phyloP scores from a whole-genome alignment of 768 basidiomycete species.

The Rhodotorula taiwanensis region DNA sequence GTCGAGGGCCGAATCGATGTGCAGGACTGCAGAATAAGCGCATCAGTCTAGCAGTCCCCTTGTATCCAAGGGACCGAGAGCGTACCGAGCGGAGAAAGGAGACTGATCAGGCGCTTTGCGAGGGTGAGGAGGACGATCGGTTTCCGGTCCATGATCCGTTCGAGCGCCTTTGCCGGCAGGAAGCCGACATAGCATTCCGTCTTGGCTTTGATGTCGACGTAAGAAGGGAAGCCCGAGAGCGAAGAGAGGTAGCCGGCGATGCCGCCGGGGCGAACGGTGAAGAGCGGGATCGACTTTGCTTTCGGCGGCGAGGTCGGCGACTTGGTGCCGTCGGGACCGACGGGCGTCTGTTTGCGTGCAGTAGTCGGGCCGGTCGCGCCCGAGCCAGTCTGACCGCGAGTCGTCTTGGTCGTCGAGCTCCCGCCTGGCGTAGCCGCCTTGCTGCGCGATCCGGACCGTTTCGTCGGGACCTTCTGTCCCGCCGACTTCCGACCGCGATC shows the following conservation, averaged over 20 bases:
- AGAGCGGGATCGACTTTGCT: constrained; percentile 52
- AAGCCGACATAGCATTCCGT: constrained; percentile 98
- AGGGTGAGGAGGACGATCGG: constrained; percentile 93
- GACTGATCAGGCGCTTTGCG: constrained; percentile 89
- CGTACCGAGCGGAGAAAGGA: constrained; percentile 82
- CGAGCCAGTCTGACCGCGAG: neutral
- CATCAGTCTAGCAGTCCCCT: neutral
- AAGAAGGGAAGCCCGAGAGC: constrained; percentile 81
- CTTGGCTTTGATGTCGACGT: constrained; percentile 93
- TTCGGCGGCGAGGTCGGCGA: neutral
- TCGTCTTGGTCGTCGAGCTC: neutral
- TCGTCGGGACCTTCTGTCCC: neutral
- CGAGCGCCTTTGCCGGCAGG: constrained; percentile 76
- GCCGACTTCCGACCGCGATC: neutral
- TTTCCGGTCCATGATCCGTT: constrained; percentile 80
- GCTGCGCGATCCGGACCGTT: neutral
- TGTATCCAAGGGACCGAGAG: neutral
- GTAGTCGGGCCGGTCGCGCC: constrained; percentile 5
- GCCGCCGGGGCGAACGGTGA: constrained; percentile 93
- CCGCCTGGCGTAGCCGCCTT: neutral
- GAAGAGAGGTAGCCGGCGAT: constrained; percentile 96
- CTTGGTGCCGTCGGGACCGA: neutral
- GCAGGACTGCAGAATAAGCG: constrained; percentile 60
- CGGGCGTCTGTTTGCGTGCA: neutral
- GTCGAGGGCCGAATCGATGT: constrained; percentile 92